These are phyloP conservation scores for Hirsutella thompsonii DNA, from an alignment of 2,329 filamentous ascomycete genomes.

Conservation along the genomic window DNA sequence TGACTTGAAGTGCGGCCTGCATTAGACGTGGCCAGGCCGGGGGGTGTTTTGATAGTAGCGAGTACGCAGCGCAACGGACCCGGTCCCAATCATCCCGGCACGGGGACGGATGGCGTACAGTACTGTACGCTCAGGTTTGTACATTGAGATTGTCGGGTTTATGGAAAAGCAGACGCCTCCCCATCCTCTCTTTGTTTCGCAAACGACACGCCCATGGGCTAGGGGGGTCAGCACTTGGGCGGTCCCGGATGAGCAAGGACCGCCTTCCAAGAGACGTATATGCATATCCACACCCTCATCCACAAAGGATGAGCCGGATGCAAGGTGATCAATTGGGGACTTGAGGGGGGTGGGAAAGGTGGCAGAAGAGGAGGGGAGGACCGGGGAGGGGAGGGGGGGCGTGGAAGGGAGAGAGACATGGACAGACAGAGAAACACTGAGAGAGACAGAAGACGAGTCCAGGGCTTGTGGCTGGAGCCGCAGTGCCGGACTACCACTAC, in stretches of 20 bases:
- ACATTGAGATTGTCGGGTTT: conserved; percentile 2
- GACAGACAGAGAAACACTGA: too few relatives aligned
- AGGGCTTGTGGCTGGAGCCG: conserved; percentile 3
- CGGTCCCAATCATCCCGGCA: conserved; percentile 13
- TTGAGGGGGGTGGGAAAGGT: neutral
- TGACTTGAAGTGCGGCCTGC: conserved; percentile 8
- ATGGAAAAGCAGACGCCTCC: neutral
- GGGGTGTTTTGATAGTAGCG: neutral
- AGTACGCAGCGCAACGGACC: conserved; percentile 6
- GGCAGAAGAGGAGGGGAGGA: neutral
- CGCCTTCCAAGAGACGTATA: neutral
- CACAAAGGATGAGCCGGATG: conserved; percentile 1
- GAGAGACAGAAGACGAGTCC: too few relatives aligned
- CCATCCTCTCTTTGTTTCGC: neutral
- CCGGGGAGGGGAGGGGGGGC: neutral
- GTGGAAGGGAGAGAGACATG: neutral
- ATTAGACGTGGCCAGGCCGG: conserved; percentile 10
- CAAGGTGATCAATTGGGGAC: conserved; percentile 3
- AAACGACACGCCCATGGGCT: conserved; percentile 1
- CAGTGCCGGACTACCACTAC: conserved; percentile 1
- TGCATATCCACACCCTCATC: neutral
- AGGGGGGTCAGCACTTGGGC: neutral
- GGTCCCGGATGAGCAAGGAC: conserved; percentile 1
- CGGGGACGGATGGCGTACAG: neutral
- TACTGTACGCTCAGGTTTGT: neutral